Base-by-base conservation (phyloP, 805 yeast genomes). In the Myxozyma monticola region DNA sequence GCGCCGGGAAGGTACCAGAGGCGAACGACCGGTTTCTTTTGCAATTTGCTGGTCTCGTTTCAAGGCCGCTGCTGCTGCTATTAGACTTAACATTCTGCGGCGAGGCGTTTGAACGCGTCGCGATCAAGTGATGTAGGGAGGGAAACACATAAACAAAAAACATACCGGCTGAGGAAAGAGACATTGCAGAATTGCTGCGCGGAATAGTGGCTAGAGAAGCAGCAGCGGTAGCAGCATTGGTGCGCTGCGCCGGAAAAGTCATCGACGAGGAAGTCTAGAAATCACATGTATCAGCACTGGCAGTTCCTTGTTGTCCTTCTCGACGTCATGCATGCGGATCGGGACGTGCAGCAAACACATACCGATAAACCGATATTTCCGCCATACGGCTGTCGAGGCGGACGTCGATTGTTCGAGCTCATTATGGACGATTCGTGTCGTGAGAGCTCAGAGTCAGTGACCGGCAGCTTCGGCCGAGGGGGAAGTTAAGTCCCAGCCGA, bases 61-160 rank as follows among this genome's bases (percentile, higher is more conserved):
- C 29, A 53, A 51, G 20, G 57, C 57, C 20, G 57, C 49, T 10
- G 54, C 54, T 4, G 57, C 57, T 18, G 57, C 57, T 53, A 36
- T 5, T 28, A 26, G 29, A 10, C 10, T 10, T 26, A 26, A 26
- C 29, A 26, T 26, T 26, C 29, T 7, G 6, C 29, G 29, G 29
- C 6, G n/a, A n/a, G n/a, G n/a, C n/a, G n/a, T n/a, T n/a, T n/a
- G n/a, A n/a, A n/a, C n/a, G n/a, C n/a, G n/a, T n/a, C n/a, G n/a
- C n/a, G n/a, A n/a, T n/a, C n/a, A n/a, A n/a, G n/a, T 7, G 15
- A 39, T 39, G 28, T 35, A 20, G 35, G 21, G 12, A 39, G 22
- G n/a, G 8, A 21, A 3, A 26, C 10, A 18, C 25, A 21, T 18
- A 29, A 30, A 5, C 21, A 22, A 24, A 5, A 22, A 25, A 41